Evolutionary conservation across 1,284 basidiomycete genomes (phyloP), one percentile per base, ranked within the genome.

Genomic region (Trametes polyzona): DNA sequence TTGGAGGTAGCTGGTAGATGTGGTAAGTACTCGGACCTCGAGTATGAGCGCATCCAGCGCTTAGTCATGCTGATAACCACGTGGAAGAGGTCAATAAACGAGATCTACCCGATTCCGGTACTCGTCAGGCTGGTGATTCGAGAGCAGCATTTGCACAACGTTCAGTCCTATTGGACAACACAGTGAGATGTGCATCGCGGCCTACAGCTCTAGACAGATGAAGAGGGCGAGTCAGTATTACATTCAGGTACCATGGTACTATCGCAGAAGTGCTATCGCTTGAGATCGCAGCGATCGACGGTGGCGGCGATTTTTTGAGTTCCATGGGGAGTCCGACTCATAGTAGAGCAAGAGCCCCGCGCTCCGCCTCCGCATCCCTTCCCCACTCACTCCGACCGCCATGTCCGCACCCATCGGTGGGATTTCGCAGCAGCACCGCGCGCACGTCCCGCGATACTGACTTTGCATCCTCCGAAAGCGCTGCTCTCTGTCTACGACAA

Each of bases 401-500:
- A 75, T 75, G 74, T 69, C 74, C 57, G 52, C 67, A 48, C 73
- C 71, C 42, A 74, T 74, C 55, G 74, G 74, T 73, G 66, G 63
- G 72, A 52, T 42, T 50, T 41, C 5, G 27, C 19, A 42, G 30
- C 43, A 39, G 29, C 46, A 24, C 30, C 42, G 29, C 16, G 19
- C 39, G 17, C 30, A n/a, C 17, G 17, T 7, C 12, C 7, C 21
- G 12, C 21, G 10, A 47, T 40, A 19, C 53, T 59, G 46, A 57
- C 59, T 53, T 23, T 46, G 21, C 40, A 7, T 29, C 37, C 44
- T 47, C 17, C 26, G 26, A 26, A 55, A 92, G 96, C 96, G 26
- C 80, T 99, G 56, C 80, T 99, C 55, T 98, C 96, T 39, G 97
- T 99, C 56, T 99, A 98, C 74, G 96, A 99, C 82, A 99, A 99